Base-by-base conservation (phyloP, 106 monocot species). In the Dioscorea dumetorum region DNA sequence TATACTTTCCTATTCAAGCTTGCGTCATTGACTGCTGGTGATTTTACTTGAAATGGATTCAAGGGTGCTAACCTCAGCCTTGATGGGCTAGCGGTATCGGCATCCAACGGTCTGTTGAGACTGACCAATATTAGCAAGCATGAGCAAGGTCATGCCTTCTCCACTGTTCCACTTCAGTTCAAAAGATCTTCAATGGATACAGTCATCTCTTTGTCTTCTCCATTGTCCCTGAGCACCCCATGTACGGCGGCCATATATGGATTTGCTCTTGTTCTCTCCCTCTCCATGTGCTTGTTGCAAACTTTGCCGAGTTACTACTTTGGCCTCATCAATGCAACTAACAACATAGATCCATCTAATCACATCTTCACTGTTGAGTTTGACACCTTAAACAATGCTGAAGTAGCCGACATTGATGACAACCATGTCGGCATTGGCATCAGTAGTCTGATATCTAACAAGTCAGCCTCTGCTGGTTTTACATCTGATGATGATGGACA, bases 21-120 rank as follows among this genome's bases (percentile, higher is more conserved):
- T 50, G 48, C 49, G 12, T 5, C 49, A 0, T 19, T 50, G 12
- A 21, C 12, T 21, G 22, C 10, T 33, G 51, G 32, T 12, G 62
- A 62, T 20, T 75, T 75, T 50, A 62, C 33, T 32, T 75, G 52
- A 48, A 68, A 75, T 69, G 75, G 75, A 50, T 75, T 75, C 68
- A 49, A 31, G 8, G 59, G 61, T 18, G 50, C 49, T 14, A 61
- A 68, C 32, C 62, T 75, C 6, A 33, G 31, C 64, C 28, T 64
- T 0, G 64, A 64, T 19, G 64, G 64, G 4, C 31, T 15, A 5
- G 33, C 64, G n/a, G 64, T 10, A 15, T 14, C 34, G 33, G 14
- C 16, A 15, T 18, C 16, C 6, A 19, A 64, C 15, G 64, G 64
- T 8, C 33, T 64, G 4, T 15, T 64, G 33, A 64, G 9, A 34